Percentiles rank a stretch among this genome's conserved stretches.
Evolutionary conservation across 2,329 filamentous ascomycete genomes (phyloP).

Genomic region (Aspergillus felis): DNA sequence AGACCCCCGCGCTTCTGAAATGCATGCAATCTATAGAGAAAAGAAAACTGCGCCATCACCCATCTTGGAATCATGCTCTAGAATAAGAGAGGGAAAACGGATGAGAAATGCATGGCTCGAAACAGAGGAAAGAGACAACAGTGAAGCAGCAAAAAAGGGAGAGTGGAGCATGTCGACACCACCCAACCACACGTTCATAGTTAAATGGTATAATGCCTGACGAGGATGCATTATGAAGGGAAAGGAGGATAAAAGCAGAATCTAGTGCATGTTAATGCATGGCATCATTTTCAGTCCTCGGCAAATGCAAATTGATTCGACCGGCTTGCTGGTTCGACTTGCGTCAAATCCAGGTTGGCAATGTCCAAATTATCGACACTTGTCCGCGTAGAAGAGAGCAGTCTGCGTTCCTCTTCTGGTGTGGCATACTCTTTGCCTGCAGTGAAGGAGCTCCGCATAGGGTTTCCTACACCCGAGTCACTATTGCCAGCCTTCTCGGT

Average conservation of each 20-base stretch:
- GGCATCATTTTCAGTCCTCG: conserved; percentile 2
- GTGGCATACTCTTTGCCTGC: conserved; percentile 20
- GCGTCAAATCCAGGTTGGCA: conserved; percentile 21
- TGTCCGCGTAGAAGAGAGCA: conserved; percentile 33
- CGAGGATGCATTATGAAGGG: not conserved
- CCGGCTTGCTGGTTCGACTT: conserved; percentile 8
- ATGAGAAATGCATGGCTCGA: conserved; percentile 8
- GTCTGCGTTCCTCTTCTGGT: conserved; percentile 31
- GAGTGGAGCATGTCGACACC: not conserved
- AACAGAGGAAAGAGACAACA: not conserved
- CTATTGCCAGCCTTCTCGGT: conserved; percentile 36
- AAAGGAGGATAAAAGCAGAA: not conserved
- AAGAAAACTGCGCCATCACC: conserved; percentile 25
- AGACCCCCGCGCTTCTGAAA: conserved; percentile 27
- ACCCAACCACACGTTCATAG: not conserved
- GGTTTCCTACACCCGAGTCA: conserved; percentile 25
- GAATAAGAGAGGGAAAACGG: conserved; percentile 10
- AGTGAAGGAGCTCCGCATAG: conserved; percentile 18
- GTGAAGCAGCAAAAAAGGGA: not conserved
- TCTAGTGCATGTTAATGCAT: not conserved
- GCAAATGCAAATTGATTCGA: conserved; percentile 6
- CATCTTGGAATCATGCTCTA: conserved; percentile 24
- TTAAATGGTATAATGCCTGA: not conserved
- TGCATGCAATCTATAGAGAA: conserved; percentile 33
- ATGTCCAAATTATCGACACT: conserved; percentile 33